These are phyloP conservation scores for Fraxinus platypoda DNA, from an alignment of 305 asterid species.

Conservation along the genomic window DNA sequence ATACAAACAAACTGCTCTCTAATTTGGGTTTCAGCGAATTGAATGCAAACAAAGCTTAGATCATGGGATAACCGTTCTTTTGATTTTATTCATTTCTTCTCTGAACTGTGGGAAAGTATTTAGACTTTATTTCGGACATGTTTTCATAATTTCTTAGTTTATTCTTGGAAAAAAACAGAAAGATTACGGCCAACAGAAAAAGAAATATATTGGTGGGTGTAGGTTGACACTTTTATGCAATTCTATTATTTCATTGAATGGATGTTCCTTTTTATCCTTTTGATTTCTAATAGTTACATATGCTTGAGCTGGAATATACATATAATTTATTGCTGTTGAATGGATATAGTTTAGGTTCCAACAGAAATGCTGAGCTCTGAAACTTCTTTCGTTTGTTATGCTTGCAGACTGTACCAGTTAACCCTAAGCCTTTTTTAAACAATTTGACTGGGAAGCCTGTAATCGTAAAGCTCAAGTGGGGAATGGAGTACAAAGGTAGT, in stretches of 20 bases:
- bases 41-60: not conserved
- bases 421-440: slow-evolving; percentile 76
- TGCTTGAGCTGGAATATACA: not conserved
- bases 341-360: not conserved
- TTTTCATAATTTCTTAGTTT: not conserved
- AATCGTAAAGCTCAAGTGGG: slow-evolving; percentile 78
- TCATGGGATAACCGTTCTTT: not conserved
- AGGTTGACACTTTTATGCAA: not conserved
- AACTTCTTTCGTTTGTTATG: not conserved
- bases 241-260: not conserved
- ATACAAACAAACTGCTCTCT: not conserved
- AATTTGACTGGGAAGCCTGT: slow-evolving; percentile 72
- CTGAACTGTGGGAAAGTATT: not conserved
- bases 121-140: not conserved
- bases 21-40: not conserved
- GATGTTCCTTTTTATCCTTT: not conserved
- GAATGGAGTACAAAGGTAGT: slow-evolving; percentile 73
- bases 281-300: not conserved
- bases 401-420: slow-evolving; percentile 67
- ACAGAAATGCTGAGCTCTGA: not conserved
- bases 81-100: not conserved
- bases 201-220: not conserved
- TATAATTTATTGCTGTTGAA: not conserved
- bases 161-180: not conserved
- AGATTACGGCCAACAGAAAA: not conserved